Base-by-base conservation (phyloP, 768 basidiomycete genomes). In the Termitomyces sp. region DNA sequence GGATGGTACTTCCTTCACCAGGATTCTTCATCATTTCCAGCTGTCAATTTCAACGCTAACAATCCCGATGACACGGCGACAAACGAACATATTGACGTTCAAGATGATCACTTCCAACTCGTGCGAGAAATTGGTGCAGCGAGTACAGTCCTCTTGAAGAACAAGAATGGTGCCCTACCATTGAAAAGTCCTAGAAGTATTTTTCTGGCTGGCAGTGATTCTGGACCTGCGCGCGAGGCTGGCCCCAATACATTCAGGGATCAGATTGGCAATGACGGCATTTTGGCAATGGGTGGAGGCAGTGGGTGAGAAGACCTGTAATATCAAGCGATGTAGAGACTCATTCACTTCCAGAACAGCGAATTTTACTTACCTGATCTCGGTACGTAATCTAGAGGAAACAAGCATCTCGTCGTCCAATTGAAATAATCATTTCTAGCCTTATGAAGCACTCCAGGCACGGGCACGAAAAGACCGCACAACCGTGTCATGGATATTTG, bases 271-370 rank as follows among this genome's bases (percentile, higher is more conserved):
- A 72, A 75, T 26, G 81, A 79, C 43, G 92, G 92, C 8, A 79
- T 88, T 13, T 77, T 97, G 22, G 92, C 92, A 5, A 88, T 94
- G 87, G 93, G 93, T 16, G 96, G 94, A 93, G 94, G 91, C n/a
- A 53, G 61, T 9, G 60, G 60, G 60, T 60, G 24, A 41, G 55
- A 18, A 30, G 10, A 46, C 24, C 28, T 16, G 26, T 22, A 11
- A 6, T 50, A 22, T 32, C 40, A 44, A n/a, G 72, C 6, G 73
- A 73, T 73, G 0, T 8, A 3, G 14, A 49, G n/a, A 32, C 13
- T 45, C 6, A 20, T 7, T 33, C 22, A 20, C n/a, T 46, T 88
- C 84, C 49, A 91, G 92, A 13, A 90, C 93, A 0, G 79, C 83
- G 11, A 81, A 84, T 62, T 87, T 90, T 72, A 82, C 87, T 7